These are phyloP conservation scores for Nepenthes mirabilis DNA, from an alignment of 148 eudicot genomes.

Conservation along the genomic window DNA sequence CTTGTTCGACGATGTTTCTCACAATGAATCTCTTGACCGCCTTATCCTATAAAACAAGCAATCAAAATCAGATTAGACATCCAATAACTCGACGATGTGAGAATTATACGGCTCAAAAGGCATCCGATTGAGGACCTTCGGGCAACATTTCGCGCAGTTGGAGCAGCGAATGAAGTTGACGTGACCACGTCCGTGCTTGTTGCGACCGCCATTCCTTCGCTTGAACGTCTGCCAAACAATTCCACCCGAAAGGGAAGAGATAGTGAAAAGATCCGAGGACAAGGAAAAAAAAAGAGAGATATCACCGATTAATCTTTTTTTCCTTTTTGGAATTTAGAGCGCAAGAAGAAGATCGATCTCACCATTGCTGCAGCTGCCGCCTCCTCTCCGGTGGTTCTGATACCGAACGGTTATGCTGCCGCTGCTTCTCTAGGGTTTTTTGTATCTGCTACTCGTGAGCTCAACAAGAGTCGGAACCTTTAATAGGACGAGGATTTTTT, in stretches of 20 bases:
- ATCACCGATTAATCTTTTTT: too few relatives aligned
- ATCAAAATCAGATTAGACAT: background rate
- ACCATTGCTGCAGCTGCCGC: too few relatives aligned
- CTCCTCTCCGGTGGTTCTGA: too few relatives aligned
- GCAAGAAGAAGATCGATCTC: too few relatives aligned
- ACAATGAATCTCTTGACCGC: constrained; percentile 35
- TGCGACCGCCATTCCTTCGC: constrained; percentile 68
- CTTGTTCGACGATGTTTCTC: constrained; percentile 44
- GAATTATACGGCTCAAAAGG: too few relatives aligned
- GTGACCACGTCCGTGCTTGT: constrained; percentile 78
- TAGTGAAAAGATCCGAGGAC: background rate
- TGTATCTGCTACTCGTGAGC: too few relatives aligned
- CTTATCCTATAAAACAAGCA: constrained; percentile 17
- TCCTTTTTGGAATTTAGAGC: too few relatives aligned
- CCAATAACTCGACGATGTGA: too few relatives aligned
- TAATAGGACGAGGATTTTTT: too few relatives aligned
- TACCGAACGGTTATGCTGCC: too few relatives aligned
- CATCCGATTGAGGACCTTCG: constrained; percentile 26
- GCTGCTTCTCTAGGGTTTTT: too few relatives aligned
- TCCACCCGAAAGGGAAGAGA: background rate
- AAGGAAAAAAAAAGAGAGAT: background rate
- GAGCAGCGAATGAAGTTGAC: constrained; percentile 65
- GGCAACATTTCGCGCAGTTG: constrained; percentile 71
- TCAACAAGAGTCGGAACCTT: too few relatives aligned
- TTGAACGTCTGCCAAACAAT: constrained; percentile 44